phyloP scores from a whole-genome alignment of 768 basidiomycete species.

The Serendipita indica region DNA sequence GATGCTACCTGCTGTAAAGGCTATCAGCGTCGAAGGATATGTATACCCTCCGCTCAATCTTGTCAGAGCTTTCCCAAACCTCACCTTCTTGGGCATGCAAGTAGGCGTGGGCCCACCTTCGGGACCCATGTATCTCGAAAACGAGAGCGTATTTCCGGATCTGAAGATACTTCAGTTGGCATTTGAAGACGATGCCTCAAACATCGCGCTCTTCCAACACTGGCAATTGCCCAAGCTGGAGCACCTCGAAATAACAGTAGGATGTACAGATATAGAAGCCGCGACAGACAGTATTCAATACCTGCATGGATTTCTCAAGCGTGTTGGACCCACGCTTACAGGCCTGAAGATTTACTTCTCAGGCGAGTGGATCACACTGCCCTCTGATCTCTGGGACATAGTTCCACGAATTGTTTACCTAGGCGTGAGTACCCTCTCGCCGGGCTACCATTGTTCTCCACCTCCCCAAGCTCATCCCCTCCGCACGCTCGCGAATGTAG shows the following conservation, averaged over 20 bases:
- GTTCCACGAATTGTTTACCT: neutral
- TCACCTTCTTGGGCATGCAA: too few relatives aligned
- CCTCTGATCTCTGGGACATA: neutral
- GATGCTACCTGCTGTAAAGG: too few relatives aligned
- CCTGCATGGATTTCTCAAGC: neutral
- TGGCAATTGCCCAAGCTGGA: neutral
- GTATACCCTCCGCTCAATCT: too few relatives aligned
- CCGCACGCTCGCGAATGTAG: neutral
- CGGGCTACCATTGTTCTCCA: neutral
- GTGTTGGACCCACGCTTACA: neutral
- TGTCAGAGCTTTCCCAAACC: too few relatives aligned
- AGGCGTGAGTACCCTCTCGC: neutral
- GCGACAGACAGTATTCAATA: neutral
- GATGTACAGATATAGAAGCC: too few relatives aligned
- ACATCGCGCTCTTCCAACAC: neutral
- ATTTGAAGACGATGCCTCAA: neutral
- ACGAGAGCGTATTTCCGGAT: neutral
- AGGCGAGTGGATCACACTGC: neutral
- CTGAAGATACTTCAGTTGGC: neutral
- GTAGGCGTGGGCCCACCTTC: too few relatives aligned
- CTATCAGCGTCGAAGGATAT: too few relatives aligned
- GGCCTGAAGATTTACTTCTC: neutral
- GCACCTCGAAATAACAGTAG: neutral
- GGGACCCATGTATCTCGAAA: too few relatives aligned
- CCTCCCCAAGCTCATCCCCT: neutral